Evolutionary conservation across 495 filamentous ascomycete species (phyloP).

Genomic region (Neurospora pannonica): DNA sequence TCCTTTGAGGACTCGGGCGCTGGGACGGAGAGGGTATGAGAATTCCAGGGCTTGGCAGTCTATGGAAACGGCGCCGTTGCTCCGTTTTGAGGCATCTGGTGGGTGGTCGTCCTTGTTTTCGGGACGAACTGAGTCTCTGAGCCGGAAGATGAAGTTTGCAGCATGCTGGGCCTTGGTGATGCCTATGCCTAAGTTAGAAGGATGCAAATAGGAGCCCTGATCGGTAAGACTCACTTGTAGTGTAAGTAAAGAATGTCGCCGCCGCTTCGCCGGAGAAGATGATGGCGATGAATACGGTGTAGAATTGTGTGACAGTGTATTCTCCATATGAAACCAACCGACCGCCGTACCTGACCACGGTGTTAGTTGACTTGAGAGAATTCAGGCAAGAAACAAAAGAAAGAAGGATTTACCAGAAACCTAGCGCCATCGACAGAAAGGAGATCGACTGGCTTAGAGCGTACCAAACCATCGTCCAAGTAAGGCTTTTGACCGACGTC

Average conservation of each 20-base stretch:
- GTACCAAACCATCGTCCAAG: constrained; percentile 26
- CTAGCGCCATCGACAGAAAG: constrained; percentile 29
- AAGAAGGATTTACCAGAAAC: constrained; percentile 21
- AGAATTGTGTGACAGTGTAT: constrained; percentile 23
- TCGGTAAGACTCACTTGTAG: constrained; percentile 18
- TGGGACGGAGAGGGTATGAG: constrained; percentile 40
- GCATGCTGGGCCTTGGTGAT: constrained; percentile 30
- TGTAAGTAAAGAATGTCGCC: constrained; percentile 33
- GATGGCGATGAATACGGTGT: constrained; percentile 32
- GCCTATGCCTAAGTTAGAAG: not conserved
- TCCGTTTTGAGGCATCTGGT: constrained; percentile 6
- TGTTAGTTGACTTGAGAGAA: not conserved
- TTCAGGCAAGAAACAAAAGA: not conserved
- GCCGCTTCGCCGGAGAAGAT: constrained; percentile 33
- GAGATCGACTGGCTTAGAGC: constrained; percentile 32
- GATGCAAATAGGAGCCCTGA: not conserved
- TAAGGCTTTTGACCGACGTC: constrained; percentile 25
- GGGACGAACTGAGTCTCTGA: constrained; percentile 14
- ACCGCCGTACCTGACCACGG: constrained; percentile 21
- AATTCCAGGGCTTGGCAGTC: constrained; percentile 44
- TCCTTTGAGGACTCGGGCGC: constrained; percentile 41
- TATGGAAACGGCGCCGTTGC: constrained; percentile 35
- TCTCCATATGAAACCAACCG: constrained; percentile 27
- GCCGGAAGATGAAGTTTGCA: constrained; percentile 29
- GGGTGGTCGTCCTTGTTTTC: constrained; percentile 11